A percentile compares a stretch with the other conserved stretches of the same genome.
Conservation (phyloP, 2,329 filamentous ascomycete genomes). For the Scedosporium boydii region DNA sequence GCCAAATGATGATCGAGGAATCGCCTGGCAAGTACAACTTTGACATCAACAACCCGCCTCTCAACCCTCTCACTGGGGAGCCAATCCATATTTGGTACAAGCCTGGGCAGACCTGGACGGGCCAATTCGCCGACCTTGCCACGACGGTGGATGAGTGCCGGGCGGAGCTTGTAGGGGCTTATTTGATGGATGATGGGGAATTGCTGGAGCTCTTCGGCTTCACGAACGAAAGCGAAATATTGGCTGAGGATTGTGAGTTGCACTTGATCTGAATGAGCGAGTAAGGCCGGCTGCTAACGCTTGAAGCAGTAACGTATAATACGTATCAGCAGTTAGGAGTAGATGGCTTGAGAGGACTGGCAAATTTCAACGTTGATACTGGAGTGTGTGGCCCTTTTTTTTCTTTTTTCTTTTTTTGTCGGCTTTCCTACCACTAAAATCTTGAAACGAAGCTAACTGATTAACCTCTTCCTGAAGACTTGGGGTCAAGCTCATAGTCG, state of each 20-base stretch:
- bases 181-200: constrained; percentile 31
- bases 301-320: constrained; percentile 26
- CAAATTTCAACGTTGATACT: constrained; percentile 26
- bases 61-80: constrained; percentile 43
- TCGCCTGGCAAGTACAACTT: constrained; percentile 49
- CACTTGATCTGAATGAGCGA: neutral
- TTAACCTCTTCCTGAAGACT: neutral
- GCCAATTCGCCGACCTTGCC: constrained; percentile 48
- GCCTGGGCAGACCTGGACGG: constrained; percentile 54
- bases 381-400: too few species aligned
- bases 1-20: constrained; percentile 49
- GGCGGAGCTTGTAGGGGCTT: constrained; percentile 30
- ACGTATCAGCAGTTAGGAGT: constrained; percentile 30
- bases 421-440: too few species aligned
- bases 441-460: too few species aligned
- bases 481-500: constrained; percentile 34
- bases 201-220: constrained; percentile 32
- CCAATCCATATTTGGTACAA: constrained; percentile 50
- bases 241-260: constrained; percentile 26
- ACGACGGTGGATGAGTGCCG: constrained; percentile 51
- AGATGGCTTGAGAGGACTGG: constrained; percentile 27
- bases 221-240: constrained; percentile 22
- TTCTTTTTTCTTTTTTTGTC: too few species aligned
- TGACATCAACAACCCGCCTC: constrained; percentile 43
- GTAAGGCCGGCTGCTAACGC: constrained; percentile 1